Base-by-base conservation (phyloP, 148 eudicot species). In the Cornus controversa region DNA sequence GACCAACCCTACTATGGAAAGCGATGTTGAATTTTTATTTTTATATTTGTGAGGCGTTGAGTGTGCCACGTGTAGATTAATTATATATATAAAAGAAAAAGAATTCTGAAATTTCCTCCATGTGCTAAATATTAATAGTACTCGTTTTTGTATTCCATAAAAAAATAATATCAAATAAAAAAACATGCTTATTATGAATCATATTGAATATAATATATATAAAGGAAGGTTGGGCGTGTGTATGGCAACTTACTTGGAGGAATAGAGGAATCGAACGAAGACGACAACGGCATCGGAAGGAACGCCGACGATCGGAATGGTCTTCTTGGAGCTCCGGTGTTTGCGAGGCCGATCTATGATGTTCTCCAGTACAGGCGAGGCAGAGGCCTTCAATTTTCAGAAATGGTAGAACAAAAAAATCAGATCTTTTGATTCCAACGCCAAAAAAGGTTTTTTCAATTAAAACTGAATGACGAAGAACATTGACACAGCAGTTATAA, bases 361-460 rank as follows among this genome's bases (percentile, higher is more conserved):
- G 78, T 78, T 88, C 84, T 89, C 93, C 66, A 94, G 60, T 75
- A 92, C 94, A 57, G 98, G 87, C 70, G 98, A 94, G 15, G 92
- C 90, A 79, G 89, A 80, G 36, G 93, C 98, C 98, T 94, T 66
- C 25, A 75, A 54, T 53, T 53, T 54, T 3, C 75, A 72, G 37
- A 72, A 72, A 72, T 1, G 40, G 29, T 1, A 54, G 4, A 54
- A 54, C 1, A 54, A 54, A 8, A 54, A 54, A 54, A 54, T 31
- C 34, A 31, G 34, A 31, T 31, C 34, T 31, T 31, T 31, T 31
- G 4, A 31, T 31, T 31, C 34, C 2, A 31, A 31, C 4, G 34
- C 34, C 34, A n/a, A n/a, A n/a, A n/a, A n/a, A n/a, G n/a, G n/a
- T n/a, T n/a, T n/a, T n/a, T n/a, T n/a, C n/a, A n/a, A n/a, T n/a